Conservation (phyloP, 2,329 filamentous ascomycete species). For the Verticillium longisporum region DNA sequence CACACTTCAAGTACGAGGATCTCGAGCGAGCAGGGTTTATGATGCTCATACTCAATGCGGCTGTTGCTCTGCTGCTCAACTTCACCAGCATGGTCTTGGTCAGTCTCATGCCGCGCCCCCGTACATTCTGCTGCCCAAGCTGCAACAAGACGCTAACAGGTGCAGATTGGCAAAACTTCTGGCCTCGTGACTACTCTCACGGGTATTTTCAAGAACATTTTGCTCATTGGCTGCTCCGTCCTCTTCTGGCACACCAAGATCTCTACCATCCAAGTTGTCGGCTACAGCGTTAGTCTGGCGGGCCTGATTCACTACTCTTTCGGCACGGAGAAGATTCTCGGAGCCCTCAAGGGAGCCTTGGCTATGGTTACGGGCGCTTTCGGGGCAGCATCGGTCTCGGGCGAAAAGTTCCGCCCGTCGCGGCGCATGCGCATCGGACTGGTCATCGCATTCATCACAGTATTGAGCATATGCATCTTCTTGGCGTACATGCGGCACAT, state of each 20-base stretch:
- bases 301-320: not conserved
- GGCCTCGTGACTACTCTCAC: slow-evolving; percentile 79
- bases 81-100: slow-evolving; percentile 81
- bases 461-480: not conserved
- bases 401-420: not conserved
- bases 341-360: not conserved
- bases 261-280: slow-evolving; percentile 69
- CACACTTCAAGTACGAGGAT: slow-evolving; percentile 59
- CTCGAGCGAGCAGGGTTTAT: slow-evolving; percentile 66
- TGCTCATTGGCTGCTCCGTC: slow-evolving; percentile 73
- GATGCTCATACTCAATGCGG: slow-evolving; percentile 67
- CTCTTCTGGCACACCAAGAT: slow-evolving; percentile 73
- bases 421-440: not conserved
- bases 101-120: slow-evolving; percentile 25
- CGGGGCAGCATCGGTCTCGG: not conserved
- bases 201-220: slow-evolving; percentile 80
- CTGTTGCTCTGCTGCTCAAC: slow-evolving; percentile 73
- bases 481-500: not conserved
- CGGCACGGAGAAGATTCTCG: slow-evolving; percentile 6
- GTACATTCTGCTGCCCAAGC: not conserved
- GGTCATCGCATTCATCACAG: not conserved
- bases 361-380: not conserved
- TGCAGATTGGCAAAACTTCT: slow-evolving; percentile 78
- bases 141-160: slow-evolving; percentile 6
- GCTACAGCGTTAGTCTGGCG: slow-evolving; percentile 56